Evolutionary conservation across 2,329 filamentous ascomycete genomes (phyloP).

Genomic region (Phaeomoniella chlamydospora): DNA sequence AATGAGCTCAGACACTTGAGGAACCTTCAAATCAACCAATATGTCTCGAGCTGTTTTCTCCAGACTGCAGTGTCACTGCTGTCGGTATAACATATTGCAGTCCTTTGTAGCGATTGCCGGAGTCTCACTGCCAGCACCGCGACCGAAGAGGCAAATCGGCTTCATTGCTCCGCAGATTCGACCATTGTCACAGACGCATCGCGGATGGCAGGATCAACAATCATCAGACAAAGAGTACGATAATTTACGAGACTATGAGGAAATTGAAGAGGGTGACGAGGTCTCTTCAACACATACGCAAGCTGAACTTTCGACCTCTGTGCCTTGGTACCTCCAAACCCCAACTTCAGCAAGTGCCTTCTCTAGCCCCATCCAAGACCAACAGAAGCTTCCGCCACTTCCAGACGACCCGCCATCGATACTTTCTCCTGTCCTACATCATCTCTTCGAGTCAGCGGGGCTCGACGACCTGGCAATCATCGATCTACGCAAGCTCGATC

Average conservation of each 20-base stretch:
- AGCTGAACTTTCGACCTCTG: slow-evolving; percentile 4
- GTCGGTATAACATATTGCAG: neutral
- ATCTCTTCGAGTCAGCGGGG: slow-evolving; percentile 71
- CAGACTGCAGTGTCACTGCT: neutral
- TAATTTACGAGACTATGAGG: no score
- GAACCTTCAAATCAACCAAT: no score
- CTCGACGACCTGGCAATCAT: slow-evolving; percentile 68
- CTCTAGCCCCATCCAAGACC: slow-evolving; percentile 27
- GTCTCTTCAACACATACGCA: no score
- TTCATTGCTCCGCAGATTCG: neutral
- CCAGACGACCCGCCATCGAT: slow-evolving; percentile 59
- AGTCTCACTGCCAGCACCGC: neutral
- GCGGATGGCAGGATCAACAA: neutral
- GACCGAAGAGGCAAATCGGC: neutral
- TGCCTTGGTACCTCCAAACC: slow-evolving; percentile 81
- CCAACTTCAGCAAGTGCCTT: slow-evolving; percentile 27
- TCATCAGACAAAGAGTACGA: no score
- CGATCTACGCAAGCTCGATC: slow-evolving; percentile 72
- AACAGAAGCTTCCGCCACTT: slow-evolving; percentile 45
- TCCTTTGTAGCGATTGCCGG: neutral
- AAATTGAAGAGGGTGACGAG: no score
- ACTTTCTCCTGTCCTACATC: slow-evolving; percentile 57
- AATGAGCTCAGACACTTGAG: no score
- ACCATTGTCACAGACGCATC: neutral
- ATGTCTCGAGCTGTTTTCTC: no score